Conservation (phyloP, 768 basidiomycete genomes). For the Tricholoma matsutake region DNA sequence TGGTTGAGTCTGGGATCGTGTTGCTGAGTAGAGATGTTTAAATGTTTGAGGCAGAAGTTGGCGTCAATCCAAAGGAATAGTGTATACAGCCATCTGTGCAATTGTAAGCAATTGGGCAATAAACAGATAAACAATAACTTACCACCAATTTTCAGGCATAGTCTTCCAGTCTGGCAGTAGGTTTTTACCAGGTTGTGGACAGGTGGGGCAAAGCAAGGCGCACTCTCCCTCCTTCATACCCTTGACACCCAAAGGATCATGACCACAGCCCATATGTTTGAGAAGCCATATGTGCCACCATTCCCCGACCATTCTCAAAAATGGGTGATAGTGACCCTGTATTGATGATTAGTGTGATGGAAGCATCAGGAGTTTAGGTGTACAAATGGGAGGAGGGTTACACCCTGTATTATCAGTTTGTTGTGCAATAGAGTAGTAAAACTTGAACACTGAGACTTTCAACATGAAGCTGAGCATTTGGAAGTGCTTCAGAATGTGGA, state of each 20-base stretch:
- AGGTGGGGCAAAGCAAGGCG: conserved; percentile 26
- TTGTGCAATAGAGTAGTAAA: conserved; percentile 6
- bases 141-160: conserved; percentile 1
- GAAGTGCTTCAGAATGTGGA: conserved; percentile 6
- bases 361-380: neutral
- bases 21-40: conserved; percentile 14
- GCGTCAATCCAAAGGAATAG: too few relatives aligned
- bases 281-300: conserved; percentile 18
- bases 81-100: too few relatives aligned
- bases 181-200: too few relatives aligned
- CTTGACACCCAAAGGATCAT: conserved; percentile 13
- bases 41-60: conserved; percentile 20
- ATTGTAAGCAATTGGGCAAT: neutral
- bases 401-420: conserved; percentile 6
- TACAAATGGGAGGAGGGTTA: neutral
- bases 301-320: conserved; percentile 15
- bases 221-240: conserved; percentile 16
- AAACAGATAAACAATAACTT: neutral
- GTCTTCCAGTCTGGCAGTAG: conserved; percentile 18
- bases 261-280: conserved; percentile 18
- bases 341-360: neutral
- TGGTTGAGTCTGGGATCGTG: too few relatives aligned
- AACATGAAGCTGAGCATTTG: conserved; percentile 11
- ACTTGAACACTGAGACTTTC: conserved; percentile 12
- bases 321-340: conserved; percentile 19